phyloP scores from a whole-genome alignment of 139 green algal species.

The Picochlorum sp. region DNA sequence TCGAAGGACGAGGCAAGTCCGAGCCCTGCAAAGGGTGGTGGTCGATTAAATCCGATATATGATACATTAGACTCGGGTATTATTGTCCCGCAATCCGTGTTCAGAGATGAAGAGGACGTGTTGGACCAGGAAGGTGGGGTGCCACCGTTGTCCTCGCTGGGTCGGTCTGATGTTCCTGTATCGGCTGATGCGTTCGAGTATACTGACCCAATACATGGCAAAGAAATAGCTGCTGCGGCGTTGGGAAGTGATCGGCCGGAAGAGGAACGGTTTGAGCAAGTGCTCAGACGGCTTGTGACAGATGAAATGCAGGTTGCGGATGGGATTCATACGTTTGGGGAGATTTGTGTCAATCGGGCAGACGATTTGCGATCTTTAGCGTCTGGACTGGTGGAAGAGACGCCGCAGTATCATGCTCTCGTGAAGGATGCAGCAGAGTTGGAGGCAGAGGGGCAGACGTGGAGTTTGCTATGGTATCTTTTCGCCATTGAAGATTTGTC shows the following conservation, averaged over 20 bases:
- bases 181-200: too few species aligned
- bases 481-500: conserved; percentile 26
- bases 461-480: conserved; percentile 59
- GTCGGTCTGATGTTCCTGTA: too few species aligned
- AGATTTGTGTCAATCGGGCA: conserved; percentile 23
- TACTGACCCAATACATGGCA: neutral
- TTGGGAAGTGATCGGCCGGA: conserved; percentile 14
- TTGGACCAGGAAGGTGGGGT: too few species aligned
- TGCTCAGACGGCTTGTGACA: conserved; percentile 19
- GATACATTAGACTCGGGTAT: too few species aligned
- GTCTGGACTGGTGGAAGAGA: conserved; percentile 38
- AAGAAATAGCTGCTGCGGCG: neutral
- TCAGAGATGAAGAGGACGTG: too few species aligned
- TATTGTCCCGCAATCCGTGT: too few species aligned
- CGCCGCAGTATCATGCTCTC: conserved; percentile 40
- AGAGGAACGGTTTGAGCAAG: conserved; percentile 25
- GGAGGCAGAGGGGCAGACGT: conserved; percentile 49
- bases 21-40: too few species aligned
- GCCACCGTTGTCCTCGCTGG: too few species aligned
- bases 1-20: too few species aligned
- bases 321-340: conserved; percentile 13
- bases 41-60: too few species aligned
- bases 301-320: conserved; percentile 12
- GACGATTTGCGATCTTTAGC: conserved; percentile 22
- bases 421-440: conserved; percentile 42